Evolutionary conservation across 352 stramenopile genomes (phyloP).

Genomic region (Thalassiosira livingstoniorum): DNA sequence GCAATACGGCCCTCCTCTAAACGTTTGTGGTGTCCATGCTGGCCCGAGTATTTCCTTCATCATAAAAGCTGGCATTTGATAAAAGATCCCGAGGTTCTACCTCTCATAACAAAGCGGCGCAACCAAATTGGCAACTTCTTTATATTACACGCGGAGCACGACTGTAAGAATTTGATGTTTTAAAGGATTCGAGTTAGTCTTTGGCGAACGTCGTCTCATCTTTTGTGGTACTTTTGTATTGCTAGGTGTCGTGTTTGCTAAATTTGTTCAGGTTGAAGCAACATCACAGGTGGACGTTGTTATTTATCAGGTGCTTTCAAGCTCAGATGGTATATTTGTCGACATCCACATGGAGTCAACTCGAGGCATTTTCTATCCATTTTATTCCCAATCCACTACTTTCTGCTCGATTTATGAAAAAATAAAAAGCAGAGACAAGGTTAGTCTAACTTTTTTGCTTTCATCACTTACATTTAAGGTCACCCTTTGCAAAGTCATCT

Average conservation of each 20-base stretch:
- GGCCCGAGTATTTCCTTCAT: constrained; percentile 67
- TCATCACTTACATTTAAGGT: too few species aligned
- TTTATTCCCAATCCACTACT: constrained; percentile 32
- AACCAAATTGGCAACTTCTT: constrained; percentile 76
- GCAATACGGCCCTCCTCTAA: constrained; percentile 34
- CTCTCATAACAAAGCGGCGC: constrained; percentile 72
- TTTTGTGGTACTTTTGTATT: too few species aligned
- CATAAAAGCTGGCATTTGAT: constrained; percentile 77
- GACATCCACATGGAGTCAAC: constrained; percentile 80
- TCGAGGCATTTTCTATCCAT: constrained; percentile 54
- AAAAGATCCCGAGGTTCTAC: constrained; percentile 77
- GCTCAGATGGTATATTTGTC: constrained; percentile 70
- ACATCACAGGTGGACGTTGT: constrained; percentile 43
- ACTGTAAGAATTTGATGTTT: too few species aligned
- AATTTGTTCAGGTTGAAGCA: constrained; percentile 60
- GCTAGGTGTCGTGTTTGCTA: constrained; percentile 78
- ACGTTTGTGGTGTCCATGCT: constrained; percentile 35
- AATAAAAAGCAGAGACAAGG: too few species aligned
- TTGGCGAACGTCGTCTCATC: too few species aligned
- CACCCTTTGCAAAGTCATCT: too few species aligned
- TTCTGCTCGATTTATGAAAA: constrained; percentile 61
- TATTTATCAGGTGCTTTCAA: constrained; percentile 62
- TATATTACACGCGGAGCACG: constrained; percentile 66
- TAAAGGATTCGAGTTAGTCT: too few species aligned
- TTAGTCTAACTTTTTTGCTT: too few species aligned